Evolutionary conservation across 169 alveolate genomes (phyloP).

Genomic region (Plasmodium billcollinsi): DNA sequence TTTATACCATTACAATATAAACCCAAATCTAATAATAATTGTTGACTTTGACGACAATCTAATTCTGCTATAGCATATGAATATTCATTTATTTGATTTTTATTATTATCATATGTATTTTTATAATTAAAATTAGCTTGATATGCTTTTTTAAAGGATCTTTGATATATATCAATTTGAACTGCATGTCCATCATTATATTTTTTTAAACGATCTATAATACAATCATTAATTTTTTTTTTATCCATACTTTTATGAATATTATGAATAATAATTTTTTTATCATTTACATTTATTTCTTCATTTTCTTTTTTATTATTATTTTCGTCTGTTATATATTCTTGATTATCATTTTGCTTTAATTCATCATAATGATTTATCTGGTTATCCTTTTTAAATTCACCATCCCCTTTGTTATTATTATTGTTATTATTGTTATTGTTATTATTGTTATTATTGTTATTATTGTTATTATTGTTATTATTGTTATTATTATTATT

Average conservation of each 20-base stretch:
- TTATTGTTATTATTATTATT: not conserved
- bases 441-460: not conserved
- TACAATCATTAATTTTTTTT: conserved; percentile 70
- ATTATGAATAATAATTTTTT: conserved; percentile 73
- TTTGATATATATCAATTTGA: conserved; percentile 61
- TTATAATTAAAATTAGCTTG: conserved; percentile 20
- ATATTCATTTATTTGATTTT: conserved; percentile 16
- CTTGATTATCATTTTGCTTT: conserved; percentile 9
- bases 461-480: not conserved
- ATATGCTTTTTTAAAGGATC: conserved; percentile 25
- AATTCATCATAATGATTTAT: not conserved
- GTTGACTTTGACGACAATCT: conserved; percentile 75
- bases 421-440: not conserved
- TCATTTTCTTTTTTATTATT: conserved; percentile 8
- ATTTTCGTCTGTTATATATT: not conserved
- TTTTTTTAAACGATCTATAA: conserved; percentile 54
- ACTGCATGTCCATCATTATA: conserved; percentile 78
- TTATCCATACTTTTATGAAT: conserved; percentile 73
- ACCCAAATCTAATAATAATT: conserved; percentile 46
- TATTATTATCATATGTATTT: conserved; percentile 15
- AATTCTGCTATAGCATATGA: conserved; percentile 73
- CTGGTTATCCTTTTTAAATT: not conserved
- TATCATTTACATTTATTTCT: conserved; percentile 54
- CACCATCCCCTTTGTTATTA: not conserved
- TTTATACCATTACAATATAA: conserved; percentile 69